These are phyloP conservation scores for Backusella westeae DNA, from an alignment of 192 early-diverging fungal species.

Conservation along the genomic window DNA sequence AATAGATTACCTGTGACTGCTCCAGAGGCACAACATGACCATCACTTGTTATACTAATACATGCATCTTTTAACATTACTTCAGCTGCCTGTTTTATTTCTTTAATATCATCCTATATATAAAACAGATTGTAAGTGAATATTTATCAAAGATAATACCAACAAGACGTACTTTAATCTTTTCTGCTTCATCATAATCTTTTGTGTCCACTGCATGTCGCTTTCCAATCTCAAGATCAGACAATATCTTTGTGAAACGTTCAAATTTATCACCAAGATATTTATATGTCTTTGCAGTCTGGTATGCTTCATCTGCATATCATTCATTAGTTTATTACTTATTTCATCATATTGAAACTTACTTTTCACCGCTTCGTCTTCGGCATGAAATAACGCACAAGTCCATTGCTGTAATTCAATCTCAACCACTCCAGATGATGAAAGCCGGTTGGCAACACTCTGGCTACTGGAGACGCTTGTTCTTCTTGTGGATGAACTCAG, in stretches of 20 bases:
- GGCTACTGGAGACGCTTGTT: slow-evolving; percentile 33
- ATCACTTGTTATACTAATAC: slow-evolving; percentile 21
- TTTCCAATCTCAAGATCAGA: slow-evolving; percentile 52
- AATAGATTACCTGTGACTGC: background rate
- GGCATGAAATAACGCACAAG: slow-evolving; percentile 42
- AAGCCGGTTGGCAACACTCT: slow-evolving; percentile 14
- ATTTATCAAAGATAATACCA: background rate
- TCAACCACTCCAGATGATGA: slow-evolving; percentile 19
- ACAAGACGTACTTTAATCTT: slow-evolving; percentile 54
- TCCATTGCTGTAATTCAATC: slow-evolving; percentile 29
- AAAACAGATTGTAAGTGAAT: background rate
- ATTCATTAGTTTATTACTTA: background rate
- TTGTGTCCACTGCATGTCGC: slow-evolving; percentile 55
- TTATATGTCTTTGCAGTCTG: slow-evolving; percentile 64
- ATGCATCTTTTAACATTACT: slow-evolving; percentile 15
- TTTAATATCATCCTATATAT: slow-evolving; percentile 18
- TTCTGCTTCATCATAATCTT: slow-evolving; percentile 79
- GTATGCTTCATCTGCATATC: slow-evolving; percentile 55
- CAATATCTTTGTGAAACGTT: slow-evolving; percentile 16
- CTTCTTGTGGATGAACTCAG: slow-evolving; percentile 30
- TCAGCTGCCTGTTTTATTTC: slow-evolving; percentile 29
- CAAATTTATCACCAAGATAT: slow-evolving; percentile 25
- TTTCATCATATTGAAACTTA: slow-evolving; percentile 1
- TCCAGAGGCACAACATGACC: slow-evolving; percentile 11
- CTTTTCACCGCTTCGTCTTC: slow-evolving; percentile 61